Conservation (phyloP, 805 yeast genomes). For the Kodamaea restingae region DNA sequence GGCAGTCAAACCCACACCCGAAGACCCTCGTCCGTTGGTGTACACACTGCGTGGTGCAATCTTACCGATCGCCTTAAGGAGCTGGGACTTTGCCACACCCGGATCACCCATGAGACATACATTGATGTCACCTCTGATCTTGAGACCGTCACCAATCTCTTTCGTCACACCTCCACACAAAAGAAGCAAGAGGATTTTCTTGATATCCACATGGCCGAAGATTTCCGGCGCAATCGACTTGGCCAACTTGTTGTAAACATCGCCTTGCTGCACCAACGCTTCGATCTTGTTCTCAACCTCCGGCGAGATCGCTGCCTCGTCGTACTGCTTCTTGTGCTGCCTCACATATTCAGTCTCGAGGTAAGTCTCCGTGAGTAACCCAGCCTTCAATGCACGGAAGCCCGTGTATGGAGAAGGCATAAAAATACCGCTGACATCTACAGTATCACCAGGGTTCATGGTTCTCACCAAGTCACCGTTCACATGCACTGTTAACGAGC, state of each 20-base stretch:
- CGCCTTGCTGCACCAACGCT: constrained; percentile 55
- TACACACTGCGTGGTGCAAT: constrained; percentile 96
- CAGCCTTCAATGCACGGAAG: constrained; percentile 86
- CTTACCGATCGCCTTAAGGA: constrained; percentile 83
- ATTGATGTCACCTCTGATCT: constrained; percentile 95
- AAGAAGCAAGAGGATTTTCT: constrained; percentile 79
- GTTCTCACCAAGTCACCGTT: constrained; percentile 87
- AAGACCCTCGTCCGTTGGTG: constrained; percentile 97
- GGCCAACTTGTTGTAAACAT: constrained; percentile 75
- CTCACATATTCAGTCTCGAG: constrained; percentile 80
- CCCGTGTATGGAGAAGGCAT: constrained; percentile 96
- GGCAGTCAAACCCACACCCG: constrained; percentile 98
- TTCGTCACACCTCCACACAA: constrained; percentile 95
- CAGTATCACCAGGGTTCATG: constrained; percentile 90
- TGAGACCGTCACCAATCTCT: constrained; percentile 93
- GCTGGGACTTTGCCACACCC: constrained; percentile 97
- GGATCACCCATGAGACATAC: constrained; percentile 98
- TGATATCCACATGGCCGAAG: constrained; percentile 89
- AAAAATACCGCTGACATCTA: constrained; percentile 87
- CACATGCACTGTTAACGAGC: constrained; percentile 80
- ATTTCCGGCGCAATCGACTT: constrained; percentile 96
- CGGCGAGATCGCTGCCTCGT: constrained; percentile 52
- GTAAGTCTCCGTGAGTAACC: constrained; percentile 89
- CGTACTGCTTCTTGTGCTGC: constrained; percentile 89
- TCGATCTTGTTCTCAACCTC: constrained; percentile 55